These are phyloP conservation scores for Lepidium africanum DNA, from an alignment of 345 rosid genomes.

Conservation along the genomic window DNA sequence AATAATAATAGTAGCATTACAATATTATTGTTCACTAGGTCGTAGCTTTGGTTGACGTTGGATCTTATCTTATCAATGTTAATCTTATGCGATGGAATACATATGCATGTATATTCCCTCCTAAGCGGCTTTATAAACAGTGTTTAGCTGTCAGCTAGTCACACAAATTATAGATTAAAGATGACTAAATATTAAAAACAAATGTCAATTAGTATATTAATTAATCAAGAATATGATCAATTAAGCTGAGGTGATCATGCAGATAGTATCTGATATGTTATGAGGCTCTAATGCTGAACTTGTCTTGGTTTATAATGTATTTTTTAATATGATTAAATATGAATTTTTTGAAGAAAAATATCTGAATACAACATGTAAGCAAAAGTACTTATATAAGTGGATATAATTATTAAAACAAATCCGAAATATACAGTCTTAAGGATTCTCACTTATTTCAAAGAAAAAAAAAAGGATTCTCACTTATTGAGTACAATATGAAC, in stretches of 20 bases:
- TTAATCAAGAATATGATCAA: not conserved
- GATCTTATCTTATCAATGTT: not conserved
- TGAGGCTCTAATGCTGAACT: not conserved
- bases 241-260: not conserved
- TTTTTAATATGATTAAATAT: not conserved
- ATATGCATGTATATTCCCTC: slow-evolving; percentile 10
- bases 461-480: no score
- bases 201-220: not conserved
- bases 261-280: not conserved
- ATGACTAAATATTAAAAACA: not conserved
- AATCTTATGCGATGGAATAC: not conserved
- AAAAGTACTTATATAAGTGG: no score
- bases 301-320: not conserved
- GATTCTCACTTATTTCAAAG: no score
- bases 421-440: no score
- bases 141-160: not conserved
- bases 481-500: not conserved
- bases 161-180: not conserved
- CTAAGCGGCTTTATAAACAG: slow-evolving; percentile 11
- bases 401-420: no score
- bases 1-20: not conserved
- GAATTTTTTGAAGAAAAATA: no score
- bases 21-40: not conserved
- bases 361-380: no score
- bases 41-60: not conserved